Conservation (phyloP, 1,284 basidiomycete genomes). For the Tilletia setariae region DNA sequence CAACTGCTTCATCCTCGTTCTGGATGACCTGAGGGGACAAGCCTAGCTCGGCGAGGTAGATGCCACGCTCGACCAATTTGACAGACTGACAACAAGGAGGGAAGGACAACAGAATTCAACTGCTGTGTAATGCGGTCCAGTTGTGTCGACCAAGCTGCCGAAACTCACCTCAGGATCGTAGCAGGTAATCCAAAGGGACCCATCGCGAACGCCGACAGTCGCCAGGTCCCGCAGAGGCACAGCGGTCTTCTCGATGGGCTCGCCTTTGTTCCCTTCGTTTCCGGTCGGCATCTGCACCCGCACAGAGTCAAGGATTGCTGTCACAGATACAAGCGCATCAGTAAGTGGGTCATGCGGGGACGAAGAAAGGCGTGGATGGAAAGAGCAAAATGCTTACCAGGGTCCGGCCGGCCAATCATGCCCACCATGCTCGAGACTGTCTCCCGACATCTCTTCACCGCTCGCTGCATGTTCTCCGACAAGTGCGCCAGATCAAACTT, state of each 20-base stretch:
- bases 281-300: conserved; percentile 27
- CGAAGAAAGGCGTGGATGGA: not conserved
- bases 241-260: conserved; percentile 6
- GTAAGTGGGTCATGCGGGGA: too few relatives aligned
- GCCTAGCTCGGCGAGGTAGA: conserved; percentile 42
- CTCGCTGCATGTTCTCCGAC: conserved; percentile 33
- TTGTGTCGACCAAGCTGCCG: not conserved
- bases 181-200: conserved; percentile 42
- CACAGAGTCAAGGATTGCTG: conserved; percentile 39
- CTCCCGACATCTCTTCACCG: conserved; percentile 32
- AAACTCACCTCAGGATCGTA: conserved; percentile 40
- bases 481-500: conserved; percentile 34
- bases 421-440: conserved; percentile 37
- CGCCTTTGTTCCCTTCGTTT: not conserved
- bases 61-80: conserved; percentile 50
- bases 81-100: conserved; percentile 24
- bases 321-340: not conserved
- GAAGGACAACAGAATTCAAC: too few relatives aligned
- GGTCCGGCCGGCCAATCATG: conserved; percentile 38
- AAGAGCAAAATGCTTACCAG: conserved; percentile 20
- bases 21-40: conserved; percentile 41
- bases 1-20: conserved; percentile 40
- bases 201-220: conserved; percentile 49
- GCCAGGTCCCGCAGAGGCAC: conserved; percentile 43
- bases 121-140: not conserved